These are phyloP conservation scores for Pseudogymnoascus sp. DNA, from an alignment of 2,329 filamentous ascomycete species.

Conservation along the genomic window DNA sequence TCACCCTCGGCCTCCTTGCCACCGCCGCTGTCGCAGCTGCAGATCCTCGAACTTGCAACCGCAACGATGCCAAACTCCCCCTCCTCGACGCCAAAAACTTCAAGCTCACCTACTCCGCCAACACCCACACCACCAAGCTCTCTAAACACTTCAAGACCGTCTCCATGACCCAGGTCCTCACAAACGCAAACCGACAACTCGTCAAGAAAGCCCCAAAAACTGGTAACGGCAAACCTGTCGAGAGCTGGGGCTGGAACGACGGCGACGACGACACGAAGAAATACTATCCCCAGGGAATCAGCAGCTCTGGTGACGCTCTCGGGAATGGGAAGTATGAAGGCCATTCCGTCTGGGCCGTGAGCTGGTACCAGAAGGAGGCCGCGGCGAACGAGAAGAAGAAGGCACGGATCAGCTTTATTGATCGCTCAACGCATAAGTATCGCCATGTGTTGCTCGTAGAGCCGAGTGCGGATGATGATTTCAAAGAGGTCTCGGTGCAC, in stretches of 20 bases:
- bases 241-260: constrained; percentile 17
- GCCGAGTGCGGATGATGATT: constrained; percentile 29
- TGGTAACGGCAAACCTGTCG: not conserved
- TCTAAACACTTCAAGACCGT: not conserved
- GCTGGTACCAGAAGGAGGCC: constrained; percentile 30
- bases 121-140: not conserved
- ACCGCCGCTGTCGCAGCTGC: not conserved
- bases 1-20: constrained; percentile 1
- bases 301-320: constrained; percentile 30
- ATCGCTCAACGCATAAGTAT: constrained; percentile 27
- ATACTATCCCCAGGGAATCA: constrained; percentile 33
- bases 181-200: not conserved
- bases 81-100: constrained; percentile 1
- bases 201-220: not conserved
- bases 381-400: constrained; percentile 16
- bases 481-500: constrained; percentile 29
- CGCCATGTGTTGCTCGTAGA: constrained; percentile 32
- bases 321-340: constrained; percentile 29
- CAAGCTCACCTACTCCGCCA: constrained; percentile 7
- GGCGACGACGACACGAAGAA: constrained; percentile 30
- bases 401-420: constrained; percentile 30
- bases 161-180: constrained; percentile 3
- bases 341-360: constrained; percentile 30
- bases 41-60: not conserved
- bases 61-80: not conserved